A percentile compares a stretch with the other conserved stretches of the same genome.
These are phyloP conservation scores for Colletotrichum australisinense DNA, from an alignment of 2,329 filamentous ascomycete species.

Conservation along the genomic window DNA sequence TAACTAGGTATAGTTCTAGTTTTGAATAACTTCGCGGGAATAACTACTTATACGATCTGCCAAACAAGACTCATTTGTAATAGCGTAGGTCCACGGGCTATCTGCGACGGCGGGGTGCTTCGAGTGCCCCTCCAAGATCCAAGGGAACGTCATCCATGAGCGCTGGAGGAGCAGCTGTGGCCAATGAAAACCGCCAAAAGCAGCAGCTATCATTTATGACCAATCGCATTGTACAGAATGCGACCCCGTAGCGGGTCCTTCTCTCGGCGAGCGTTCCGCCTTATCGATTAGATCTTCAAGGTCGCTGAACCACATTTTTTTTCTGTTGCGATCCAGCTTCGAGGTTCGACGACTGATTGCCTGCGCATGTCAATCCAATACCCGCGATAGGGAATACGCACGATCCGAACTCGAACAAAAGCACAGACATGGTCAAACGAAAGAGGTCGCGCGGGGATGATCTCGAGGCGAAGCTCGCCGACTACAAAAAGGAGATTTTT, in stretches of 20 bases:
- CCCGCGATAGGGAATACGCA: background rate
- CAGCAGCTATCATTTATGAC: background rate
- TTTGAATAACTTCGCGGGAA: background rate
- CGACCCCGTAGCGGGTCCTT: background rate
- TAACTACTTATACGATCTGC: background rate
- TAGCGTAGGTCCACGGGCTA: background rate
- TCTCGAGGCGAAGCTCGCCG: conserved; percentile 62
- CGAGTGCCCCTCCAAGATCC: conserved; percentile 21
- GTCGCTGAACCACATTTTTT: conserved; percentile 30
- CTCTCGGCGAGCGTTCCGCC: conserved; percentile 22
- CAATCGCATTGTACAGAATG: conserved; percentile 11
- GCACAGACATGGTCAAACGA: conserved; percentile 64
- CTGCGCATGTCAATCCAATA: background rate
- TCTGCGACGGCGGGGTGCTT: conserved; percentile 22
- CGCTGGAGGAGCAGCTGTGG: background rate
- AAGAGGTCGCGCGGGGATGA: conserved; percentile 60
- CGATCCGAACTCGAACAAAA: background rate
- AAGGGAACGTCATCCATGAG: conserved; percentile 30
- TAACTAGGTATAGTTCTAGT: background rate
- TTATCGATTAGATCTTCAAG: conserved; percentile 11
- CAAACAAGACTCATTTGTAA: background rate
- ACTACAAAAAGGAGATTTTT: conserved; percentile 69
- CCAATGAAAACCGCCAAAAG: background rate
- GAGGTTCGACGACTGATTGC: background rate
- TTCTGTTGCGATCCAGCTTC: conserved; percentile 8